Evolutionary conservation across 75 land plant genomes (phyloP).

Genomic region (Selaginella moellendorffii): DNA sequence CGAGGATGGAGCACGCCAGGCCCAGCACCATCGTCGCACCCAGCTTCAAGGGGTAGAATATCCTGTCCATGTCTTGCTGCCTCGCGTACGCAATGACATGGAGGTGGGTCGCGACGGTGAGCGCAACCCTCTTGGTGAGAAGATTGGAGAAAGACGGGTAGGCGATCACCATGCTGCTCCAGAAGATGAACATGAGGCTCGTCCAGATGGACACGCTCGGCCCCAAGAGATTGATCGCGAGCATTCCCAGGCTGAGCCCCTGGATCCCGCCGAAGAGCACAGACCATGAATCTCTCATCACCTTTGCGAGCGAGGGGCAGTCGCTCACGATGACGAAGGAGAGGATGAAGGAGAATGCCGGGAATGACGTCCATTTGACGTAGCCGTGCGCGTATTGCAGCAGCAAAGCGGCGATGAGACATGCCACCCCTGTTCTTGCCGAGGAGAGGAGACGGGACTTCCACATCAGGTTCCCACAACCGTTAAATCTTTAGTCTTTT

Average conservation of each 20-base stretch:
- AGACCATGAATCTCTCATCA: slow-evolving; percentile 19
- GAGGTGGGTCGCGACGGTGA: not conserved
- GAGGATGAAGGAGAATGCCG: slow-evolving; percentile 41
- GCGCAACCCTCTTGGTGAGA: slow-evolving; percentile 23
- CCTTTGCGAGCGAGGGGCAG: slow-evolving; percentile 38
- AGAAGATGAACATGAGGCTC: slow-evolving; percentile 20
- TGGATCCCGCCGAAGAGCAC: slow-evolving; percentile 22
- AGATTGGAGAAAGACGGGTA: slow-evolving; percentile 24
- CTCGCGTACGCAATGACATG: not conserved
- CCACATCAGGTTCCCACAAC: too few species aligned
- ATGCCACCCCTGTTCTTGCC: slow-evolving; percentile 16
- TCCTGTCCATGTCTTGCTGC: not conserved
- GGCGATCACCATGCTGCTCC: slow-evolving; percentile 28
- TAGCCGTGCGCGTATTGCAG: slow-evolving; percentile 8
- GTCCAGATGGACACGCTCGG: slow-evolving; percentile 15
- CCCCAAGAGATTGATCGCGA: slow-evolving; percentile 14
- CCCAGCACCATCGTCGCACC: not conserved
- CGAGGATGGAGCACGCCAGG: not conserved
- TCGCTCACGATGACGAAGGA: slow-evolving; percentile 38
- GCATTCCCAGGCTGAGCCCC: slow-evolving; percentile 18
- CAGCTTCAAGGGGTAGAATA: not conserved
- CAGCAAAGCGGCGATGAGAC: slow-evolving; percentile 12
- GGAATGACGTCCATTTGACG: slow-evolving; percentile 24
- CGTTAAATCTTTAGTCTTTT: too few species aligned
- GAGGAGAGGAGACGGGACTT: slow-evolving; percentile 12